Base-by-base conservation (phyloP, 1,284 basidiomycete species). In the Tilletia walkeri region DNA sequence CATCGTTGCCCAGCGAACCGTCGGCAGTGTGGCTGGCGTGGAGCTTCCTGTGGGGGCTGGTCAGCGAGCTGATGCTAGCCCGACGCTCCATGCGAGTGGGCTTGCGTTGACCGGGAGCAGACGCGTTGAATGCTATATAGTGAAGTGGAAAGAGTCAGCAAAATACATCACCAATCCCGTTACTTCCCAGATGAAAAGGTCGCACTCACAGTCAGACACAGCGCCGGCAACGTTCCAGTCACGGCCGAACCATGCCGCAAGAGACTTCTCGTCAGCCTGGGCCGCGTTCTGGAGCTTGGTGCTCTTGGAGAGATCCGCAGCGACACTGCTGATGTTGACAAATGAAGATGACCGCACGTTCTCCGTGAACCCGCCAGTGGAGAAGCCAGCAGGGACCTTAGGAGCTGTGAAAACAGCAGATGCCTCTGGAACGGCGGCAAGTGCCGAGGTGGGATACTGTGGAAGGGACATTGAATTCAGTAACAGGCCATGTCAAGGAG, bases 201-300 rank as follows among this genome's bases (percentile, higher is more conserved):
- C 24, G 24, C 24, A 20, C 1, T 76, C 75, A 69, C 82, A 80
- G 65, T 81, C 77, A 39, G 59, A 38, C 2, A 78, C 75, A 18
- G 78, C 80, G 14, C 76, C 75, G 53, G 61, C 56, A 45, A 80
- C 79, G 65, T 73, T 78, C 81, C 81, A 83, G 50, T 78, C 79
- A 50, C 80, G 76, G 63, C 72, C 72, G 67, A 83, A 70, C 78
- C 78, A 83, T 7, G 67, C 66, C 54, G 73, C 72, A 47, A 83
- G 71, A 45, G 73, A 66, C n/a, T 70, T 34, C 2, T 69, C 47
- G 39, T 77, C 72, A 20, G 77, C 72, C 49, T 73, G 70, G 20
- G 76, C 73, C 4, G 74, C 71, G 20, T 54, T 69, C 70, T 82
- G 80, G 71, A 83, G 69, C 70, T 76, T 72, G 1, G 61, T 4